These are phyloP conservation scores for Dichotomocladium elegans DNA, from an alignment of 371 early-diverging fungal genomes.

Conservation along the genomic window DNA sequence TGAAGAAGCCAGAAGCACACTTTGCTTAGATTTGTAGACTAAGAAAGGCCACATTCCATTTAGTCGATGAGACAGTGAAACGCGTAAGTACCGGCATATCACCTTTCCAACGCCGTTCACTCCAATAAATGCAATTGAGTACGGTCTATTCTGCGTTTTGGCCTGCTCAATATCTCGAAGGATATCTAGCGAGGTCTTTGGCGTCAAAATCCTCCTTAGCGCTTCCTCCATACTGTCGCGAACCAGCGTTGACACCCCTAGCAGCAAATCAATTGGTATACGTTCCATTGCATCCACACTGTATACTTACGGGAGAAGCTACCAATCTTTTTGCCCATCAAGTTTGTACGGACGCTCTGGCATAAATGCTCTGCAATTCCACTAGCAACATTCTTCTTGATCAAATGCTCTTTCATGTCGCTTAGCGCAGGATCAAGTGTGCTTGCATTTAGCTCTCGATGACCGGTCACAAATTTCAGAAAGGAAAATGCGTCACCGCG, in stretches of 20 bases:
- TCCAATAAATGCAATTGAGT: conserved; percentile 94
- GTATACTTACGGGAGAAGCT: conserved; percentile 62
- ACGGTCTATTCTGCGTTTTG: conserved; percentile 73
- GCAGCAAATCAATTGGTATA: not conserved
- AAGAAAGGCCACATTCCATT: not conserved
- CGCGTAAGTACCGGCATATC: not conserved
- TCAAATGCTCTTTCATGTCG: conserved; percentile 87
- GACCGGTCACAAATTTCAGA: conserved; percentile 66
- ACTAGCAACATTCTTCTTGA: conserved; percentile 92
- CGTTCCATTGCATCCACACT: not conserved
- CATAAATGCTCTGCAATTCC: conserved; percentile 87
- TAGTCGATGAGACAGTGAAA: not conserved
- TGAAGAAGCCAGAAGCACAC: conserved; percentile 97
- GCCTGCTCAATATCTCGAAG: conserved; percentile 85
- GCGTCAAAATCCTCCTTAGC: conserved; percentile 85
- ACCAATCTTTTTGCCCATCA: conserved; percentile 79
- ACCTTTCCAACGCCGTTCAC: conserved; percentile 97
- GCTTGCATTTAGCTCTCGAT: conserved; percentile 60
- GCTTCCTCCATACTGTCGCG: conserved; percentile 79
- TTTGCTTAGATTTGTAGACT: conserved; percentile 97
- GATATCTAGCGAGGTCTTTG: conserved; percentile 93
- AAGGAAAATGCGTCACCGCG: conserved; percentile 44
- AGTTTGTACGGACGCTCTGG: conserved; percentile 69
- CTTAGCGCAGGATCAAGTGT: conserved; percentile 67
- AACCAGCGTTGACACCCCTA: conserved; percentile 65